phyloP scores from a whole-genome alignment of 2,329 filamentous ascomycete species.

The Colletotrichum sp. region DNA sequence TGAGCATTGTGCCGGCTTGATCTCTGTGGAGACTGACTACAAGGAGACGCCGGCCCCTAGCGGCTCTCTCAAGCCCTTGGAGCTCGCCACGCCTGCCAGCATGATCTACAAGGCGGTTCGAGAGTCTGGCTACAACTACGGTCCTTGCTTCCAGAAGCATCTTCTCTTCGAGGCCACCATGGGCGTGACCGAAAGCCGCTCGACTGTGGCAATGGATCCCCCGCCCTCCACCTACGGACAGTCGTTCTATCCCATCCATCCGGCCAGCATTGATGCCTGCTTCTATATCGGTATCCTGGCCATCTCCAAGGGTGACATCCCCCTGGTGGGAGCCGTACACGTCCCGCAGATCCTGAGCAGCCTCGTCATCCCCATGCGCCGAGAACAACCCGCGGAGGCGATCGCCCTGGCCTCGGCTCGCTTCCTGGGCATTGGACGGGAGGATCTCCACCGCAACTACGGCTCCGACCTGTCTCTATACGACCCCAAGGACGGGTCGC shows the following conservation, averaged over 20 bases:
- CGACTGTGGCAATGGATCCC: not conserved
- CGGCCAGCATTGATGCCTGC: not conserved
- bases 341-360: not conserved
- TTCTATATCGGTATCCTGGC: constrained; percentile 19
- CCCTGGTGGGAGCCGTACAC: not conserved
- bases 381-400: not conserved
- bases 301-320: constrained; percentile 20
- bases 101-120: not conserved
- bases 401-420: not conserved
- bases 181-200: not conserved
- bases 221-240: not conserved
- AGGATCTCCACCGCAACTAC: constrained; percentile 18
- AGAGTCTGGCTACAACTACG: not conserved
- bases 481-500: constrained; percentile 21
- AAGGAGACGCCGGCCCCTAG: too few species aligned
- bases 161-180: not conserved
- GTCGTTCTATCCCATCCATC: not conserved
- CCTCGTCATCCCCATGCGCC: not conserved
- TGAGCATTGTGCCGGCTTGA: too few species aligned
- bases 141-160: not conserved
- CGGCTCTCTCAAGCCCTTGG: not conserved
- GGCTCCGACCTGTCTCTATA: constrained; percentile 6
- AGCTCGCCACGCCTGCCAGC: not conserved
- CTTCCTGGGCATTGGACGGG: constrained; percentile 19
- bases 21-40: too few species aligned